A percentile compares a stretch with the other conserved stretches of the same genome.
phyloP scores from a whole-genome alignment of 148 eudicot genomes.

The Rhododendron henanense region DNA sequence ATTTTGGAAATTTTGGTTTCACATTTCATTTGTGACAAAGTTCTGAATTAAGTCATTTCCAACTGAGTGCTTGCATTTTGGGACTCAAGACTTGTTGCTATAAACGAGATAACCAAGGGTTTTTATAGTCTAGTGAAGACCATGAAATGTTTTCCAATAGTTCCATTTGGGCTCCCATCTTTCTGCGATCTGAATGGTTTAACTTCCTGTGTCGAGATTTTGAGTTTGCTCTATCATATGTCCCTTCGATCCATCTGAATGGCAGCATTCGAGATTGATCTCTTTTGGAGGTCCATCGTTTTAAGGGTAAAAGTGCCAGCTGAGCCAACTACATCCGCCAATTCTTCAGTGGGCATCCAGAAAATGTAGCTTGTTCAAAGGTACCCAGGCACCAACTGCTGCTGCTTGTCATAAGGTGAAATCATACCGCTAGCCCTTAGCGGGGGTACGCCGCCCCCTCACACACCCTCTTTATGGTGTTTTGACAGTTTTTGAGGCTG shows the following conservation, averaged over 20 bases:
- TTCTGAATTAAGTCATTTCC: not conserved
- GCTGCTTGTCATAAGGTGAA: not conserved
- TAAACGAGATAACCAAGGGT: not conserved
- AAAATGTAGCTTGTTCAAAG: not conserved
- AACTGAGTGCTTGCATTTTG: not conserved
- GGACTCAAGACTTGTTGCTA: not conserved
- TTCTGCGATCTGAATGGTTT: not conserved
- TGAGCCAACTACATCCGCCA: not conserved
- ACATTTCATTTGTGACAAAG: not conserved
- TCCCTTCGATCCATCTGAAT: not conserved
- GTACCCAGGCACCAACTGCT: not conserved
- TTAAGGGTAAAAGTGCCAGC: not conserved
- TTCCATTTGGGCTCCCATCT: not conserved
- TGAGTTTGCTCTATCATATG: not conserved
- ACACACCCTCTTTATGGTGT: not conserved
- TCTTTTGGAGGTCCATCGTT: not conserved
- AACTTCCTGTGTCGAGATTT: not conserved
- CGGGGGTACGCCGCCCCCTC: not conserved
- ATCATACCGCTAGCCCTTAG: not conserved
- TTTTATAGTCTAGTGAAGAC: not conserved
- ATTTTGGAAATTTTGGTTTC: slow-evolving; percentile 3
- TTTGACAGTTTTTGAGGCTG: no score
- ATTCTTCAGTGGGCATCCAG: not conserved
- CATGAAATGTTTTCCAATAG: not conserved
- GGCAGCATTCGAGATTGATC: not conserved